Evolutionary conservation across 2,329 filamentous ascomycete species (phyloP).

Genomic region (Colletotrichum noveboracense): DNA sequence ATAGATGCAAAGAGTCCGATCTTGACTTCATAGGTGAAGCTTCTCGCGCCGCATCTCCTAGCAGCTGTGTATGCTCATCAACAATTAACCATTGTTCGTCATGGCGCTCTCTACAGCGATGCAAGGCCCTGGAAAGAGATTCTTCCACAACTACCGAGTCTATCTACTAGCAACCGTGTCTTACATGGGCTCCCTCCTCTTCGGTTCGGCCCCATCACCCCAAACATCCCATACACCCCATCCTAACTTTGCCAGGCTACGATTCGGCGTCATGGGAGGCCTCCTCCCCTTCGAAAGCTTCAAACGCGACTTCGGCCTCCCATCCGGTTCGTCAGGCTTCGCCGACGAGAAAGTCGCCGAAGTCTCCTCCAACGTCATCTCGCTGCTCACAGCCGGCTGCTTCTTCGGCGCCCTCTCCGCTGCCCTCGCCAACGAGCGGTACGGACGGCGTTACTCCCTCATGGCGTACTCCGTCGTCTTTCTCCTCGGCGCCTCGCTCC

Average conservation of each 20-base stretch:
- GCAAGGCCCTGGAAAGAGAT: background rate
- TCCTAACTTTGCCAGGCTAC: background rate
- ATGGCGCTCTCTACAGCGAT: background rate
- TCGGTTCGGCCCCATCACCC: background rate
- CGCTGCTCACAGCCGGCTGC: background rate
- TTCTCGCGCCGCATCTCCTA: no score
- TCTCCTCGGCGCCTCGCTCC: background rate
- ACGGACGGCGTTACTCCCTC: background rate
- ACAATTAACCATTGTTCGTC: no score
- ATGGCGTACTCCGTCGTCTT: background rate
- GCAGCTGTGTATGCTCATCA: no score
- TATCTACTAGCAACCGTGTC: background rate
- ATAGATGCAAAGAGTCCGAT: background rate
- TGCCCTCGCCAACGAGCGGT: background rate
- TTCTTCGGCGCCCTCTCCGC: background rate
- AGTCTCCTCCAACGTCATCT: background rate
- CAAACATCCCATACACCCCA: background rate
- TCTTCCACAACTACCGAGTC: background rate
- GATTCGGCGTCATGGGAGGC: constrained; percentile 41
- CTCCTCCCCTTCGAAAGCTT: constrained; percentile 42
- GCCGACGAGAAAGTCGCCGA: background rate
- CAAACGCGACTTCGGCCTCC: constrained; percentile 36
- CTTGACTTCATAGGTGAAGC: no score
- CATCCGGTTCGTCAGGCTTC: background rate
- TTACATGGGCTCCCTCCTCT: background rate